These are phyloP conservation scores for Penicillium daleae DNA, from an alignment of 495 filamentous ascomycete species.

Conservation along the genomic window DNA sequence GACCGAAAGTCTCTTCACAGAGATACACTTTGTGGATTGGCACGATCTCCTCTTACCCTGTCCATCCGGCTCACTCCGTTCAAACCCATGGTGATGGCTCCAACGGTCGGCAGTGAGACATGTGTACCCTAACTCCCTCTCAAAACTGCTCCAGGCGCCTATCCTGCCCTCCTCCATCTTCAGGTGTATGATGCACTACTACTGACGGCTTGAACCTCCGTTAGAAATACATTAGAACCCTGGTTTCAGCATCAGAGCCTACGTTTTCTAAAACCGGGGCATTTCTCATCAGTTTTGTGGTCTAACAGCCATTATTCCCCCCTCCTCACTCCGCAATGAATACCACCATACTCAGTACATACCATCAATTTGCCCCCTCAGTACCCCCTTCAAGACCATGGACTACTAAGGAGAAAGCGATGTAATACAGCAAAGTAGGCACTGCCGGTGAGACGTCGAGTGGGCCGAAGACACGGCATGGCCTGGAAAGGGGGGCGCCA, in stretches of 20 bases:
- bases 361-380: neutral
- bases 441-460: slow-evolving; percentile 28
- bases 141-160: neutral
- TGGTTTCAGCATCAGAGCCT: neutral
- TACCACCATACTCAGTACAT: too few species aligned
- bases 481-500: slow-evolving; percentile 18
- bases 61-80: slow-evolving; percentile 33
- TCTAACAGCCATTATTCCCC: neutral
- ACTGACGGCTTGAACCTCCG: neutral
- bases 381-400: neutral
- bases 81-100: slow-evolving; percentile 13
- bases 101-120: slow-evolving; percentile 19
- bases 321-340: neutral
- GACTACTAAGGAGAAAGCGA: slow-evolving; percentile 1
- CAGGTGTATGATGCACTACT: neutral
- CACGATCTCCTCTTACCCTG: slow-evolving; percentile 23
- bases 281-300: neutral
- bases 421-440: slow-evolving; percentile 18
- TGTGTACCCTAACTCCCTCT: neutral
- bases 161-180: too few species aligned
- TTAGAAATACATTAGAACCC: neutral
- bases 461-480: slow-evolving; percentile 33
- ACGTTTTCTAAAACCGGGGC: neutral
- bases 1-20: slow-evolving; percentile 1
- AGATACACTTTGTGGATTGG: slow-evolving; percentile 25